A percentile compares a stretch with the other conserved stretches of the same genome.
These are phyloP conservation scores for Pachysolen tannophilus DNA, from an alignment of 805 yeast species.

Conservation along the genomic window DNA sequence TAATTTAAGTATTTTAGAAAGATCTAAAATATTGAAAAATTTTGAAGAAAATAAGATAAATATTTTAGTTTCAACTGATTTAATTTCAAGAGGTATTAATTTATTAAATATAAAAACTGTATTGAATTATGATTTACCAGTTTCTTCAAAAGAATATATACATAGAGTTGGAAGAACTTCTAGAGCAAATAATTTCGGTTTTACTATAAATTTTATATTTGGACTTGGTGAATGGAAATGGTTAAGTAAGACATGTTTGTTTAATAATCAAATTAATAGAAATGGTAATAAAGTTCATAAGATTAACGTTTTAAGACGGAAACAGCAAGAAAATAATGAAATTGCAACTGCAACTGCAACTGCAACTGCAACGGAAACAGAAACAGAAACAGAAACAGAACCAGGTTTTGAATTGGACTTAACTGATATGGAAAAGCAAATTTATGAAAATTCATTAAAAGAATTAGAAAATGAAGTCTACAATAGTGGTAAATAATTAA, in stretches of 20 bases:
- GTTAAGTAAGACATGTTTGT: conserved; percentile 37
- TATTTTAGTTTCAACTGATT: conserved; percentile 73
- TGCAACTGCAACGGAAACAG: too few relatives aligned
- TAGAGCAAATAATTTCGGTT: conserved; percentile 77
- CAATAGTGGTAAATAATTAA: conserved; percentile 4
- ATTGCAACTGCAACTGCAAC: conserved; percentile 2
- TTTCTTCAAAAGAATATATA: conserved; percentile 82
- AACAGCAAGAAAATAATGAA: not conserved
- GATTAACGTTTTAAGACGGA: conserved; percentile 20
- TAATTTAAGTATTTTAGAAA: conserved; percentile 42
- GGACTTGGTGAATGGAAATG: conserved; percentile 75
- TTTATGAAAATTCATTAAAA: conserved; percentile 37
- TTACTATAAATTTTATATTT: conserved; percentile 62
- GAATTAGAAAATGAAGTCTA: conserved; percentile 34
- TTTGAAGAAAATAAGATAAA: conserved; percentile 48
- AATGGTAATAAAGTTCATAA: conserved; percentile 26
- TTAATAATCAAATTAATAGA: conserved; percentile 47
- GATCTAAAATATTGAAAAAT: conserved; percentile 48
- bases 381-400: conserved; percentile 7
- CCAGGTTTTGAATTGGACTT: conserved; percentile 21
- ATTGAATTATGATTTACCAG: conserved; percentile 85
- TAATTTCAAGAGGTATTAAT: conserved; percentile 95
- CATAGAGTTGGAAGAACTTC: conserved; percentile 98
- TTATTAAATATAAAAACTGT: conserved; percentile 63
- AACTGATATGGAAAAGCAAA: conserved; percentile 26